Percentiles rank a stretch among this genome's conserved stretches.
Evolutionary conservation across 495 filamentous ascomycete species (phyloP).

Genomic region (Hyaloscypha hepaticicola): DNA sequence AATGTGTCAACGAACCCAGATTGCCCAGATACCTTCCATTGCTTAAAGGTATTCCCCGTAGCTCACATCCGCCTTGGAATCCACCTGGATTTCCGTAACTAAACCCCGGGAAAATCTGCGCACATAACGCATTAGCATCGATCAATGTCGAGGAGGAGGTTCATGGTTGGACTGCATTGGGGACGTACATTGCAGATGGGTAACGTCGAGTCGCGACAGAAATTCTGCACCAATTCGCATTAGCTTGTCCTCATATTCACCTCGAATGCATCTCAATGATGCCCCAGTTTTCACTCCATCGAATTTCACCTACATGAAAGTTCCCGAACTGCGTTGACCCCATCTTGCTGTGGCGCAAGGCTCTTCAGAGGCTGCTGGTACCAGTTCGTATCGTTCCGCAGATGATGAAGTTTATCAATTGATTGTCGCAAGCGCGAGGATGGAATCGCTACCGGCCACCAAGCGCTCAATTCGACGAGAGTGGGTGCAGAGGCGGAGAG

Average conservation of each 20-base stretch:
- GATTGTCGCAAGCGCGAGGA: slow-evolving; percentile 6
- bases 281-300: not conserved
- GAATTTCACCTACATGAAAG: slow-evolving; percentile 68
- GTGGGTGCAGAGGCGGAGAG: not conserved
- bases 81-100: slow-evolving; percentile 33
- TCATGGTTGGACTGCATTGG: not conserved
- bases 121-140: slow-evolving; percentile 11
- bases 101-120: slow-evolving; percentile 44
- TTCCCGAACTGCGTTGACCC: slow-evolving; percentile 80
- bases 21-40: slow-evolving; percentile 69
- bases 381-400: not conserved
- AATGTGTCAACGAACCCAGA: slow-evolving; percentile 61
- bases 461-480: not conserved
- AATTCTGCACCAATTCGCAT: slow-evolving; percentile 55
- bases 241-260: not conserved
- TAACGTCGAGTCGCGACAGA: slow-evolving; percentile 94
- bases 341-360: slow-evolving; percentile 40
- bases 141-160: slow-evolving; percentile 13
- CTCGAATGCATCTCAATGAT: not conserved
- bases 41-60: slow-evolving; percentile 71
- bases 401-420: not conserved
- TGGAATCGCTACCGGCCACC: not conserved
- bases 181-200: slow-evolving; percentile 92
- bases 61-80: slow-evolving; percentile 62
- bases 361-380: slow-evolving; percentile 17